Evolutionary conservation across 2,329 filamentous ascomycete species (phyloP).

Genomic region (Trichoderma semiorbis): DNA sequence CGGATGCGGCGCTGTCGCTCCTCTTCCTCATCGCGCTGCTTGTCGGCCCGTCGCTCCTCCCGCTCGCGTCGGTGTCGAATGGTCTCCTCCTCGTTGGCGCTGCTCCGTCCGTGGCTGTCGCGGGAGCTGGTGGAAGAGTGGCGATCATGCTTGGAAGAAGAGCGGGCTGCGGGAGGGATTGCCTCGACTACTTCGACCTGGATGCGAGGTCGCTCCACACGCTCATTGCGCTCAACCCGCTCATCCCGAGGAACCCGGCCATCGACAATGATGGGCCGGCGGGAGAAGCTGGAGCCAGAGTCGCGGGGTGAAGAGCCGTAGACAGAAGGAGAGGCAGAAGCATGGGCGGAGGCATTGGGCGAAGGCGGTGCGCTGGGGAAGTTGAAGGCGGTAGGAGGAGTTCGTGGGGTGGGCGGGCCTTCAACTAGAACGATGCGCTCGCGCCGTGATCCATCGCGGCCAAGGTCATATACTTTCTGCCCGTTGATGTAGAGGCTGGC

Average conservation of each 20-base stretch:
- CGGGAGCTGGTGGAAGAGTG: slow-evolving; percentile 36
- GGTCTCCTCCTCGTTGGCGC: slow-evolving; percentile 28
- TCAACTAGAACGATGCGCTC: slow-evolving; percentile 46
- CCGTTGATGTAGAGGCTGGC: slow-evolving; percentile 39
- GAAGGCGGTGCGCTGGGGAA: slow-evolving; percentile 41
- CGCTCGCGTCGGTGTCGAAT: slow-evolving; percentile 26
- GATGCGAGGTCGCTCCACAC: slow-evolving; percentile 25
- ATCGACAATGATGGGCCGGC: slow-evolving; percentile 38
- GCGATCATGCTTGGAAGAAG: slow-evolving; percentile 32
- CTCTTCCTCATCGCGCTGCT: slow-evolving; percentile 29
- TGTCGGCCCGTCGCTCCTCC: slow-evolving; percentile 24
- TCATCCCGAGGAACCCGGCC: slow-evolving; percentile 30
- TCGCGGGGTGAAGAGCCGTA: slow-evolving; percentile 26
- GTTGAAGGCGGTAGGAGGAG: slow-evolving; percentile 42
- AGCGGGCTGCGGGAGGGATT: slow-evolving; percentile 21
- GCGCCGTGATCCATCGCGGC: slow-evolving; percentile 32
- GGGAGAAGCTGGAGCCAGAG: slow-evolving; percentile 21
- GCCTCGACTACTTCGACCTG: slow-evolving; percentile 38
- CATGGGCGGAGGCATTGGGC: slow-evolving; percentile 30
- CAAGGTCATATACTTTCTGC: slow-evolving; percentile 34
- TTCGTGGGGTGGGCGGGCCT: slow-evolving; percentile 43
- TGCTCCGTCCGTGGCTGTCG: slow-evolving; percentile 31
- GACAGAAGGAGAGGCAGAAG: slow-evolving; percentile 25
- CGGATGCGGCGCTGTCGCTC: slow-evolving; percentile 28
- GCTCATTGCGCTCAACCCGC: neutral